Percentiles rank a stretch among this genome's conserved stretches.
Conservation (phyloP, 257 asterid species). For the Ophiorrhiza pumila region DNA sequence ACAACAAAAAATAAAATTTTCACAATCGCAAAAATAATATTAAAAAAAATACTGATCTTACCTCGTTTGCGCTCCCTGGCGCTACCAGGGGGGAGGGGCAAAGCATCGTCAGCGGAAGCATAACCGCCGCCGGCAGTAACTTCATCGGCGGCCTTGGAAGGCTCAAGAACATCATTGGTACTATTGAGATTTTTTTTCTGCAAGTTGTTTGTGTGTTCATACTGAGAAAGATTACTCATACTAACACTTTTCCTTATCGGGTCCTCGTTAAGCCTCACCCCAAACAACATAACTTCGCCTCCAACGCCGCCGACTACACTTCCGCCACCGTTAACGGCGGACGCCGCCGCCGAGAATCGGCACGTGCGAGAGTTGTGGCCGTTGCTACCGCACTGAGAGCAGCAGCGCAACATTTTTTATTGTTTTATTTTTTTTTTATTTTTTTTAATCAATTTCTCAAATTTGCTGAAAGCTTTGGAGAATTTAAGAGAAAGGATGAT, state of each 20-base stretch:
- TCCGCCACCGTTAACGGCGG: conserved; percentile 23
- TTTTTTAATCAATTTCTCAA: not conserved
- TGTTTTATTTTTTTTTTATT: not conserved
- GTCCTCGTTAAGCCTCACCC: conserved; percentile 76
- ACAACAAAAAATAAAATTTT: not conserved
- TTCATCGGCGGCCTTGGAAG: conserved; percentile 32
- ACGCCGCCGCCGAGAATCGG: conserved; percentile 37
- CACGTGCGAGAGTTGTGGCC: conserved; percentile 30
- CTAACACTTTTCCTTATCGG: conserved; percentile 91
- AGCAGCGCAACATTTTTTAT: conserved; percentile 20
- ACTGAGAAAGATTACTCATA: conserved; percentile 73
- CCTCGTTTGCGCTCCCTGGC: conserved; percentile 91
- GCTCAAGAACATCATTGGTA: conserved; percentile 20
- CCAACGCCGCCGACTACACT: conserved; percentile 10
- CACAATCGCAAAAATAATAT: no score
- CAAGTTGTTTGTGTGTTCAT: conserved; percentile 34
- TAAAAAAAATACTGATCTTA: conserved; percentile 39
- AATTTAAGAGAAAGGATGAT: not conserved
- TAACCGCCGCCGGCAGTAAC: conserved; percentile 41
- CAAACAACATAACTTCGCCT: conserved; percentile 73
- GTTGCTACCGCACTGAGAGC: conserved; percentile 31
- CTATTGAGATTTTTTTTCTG: conserved; percentile 6
- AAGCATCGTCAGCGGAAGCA: conserved; percentile 79
- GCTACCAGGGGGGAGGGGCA: conserved; percentile 42
- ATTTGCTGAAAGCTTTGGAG: not conserved